A percentile compares a stretch with the other conserved stretches of the same genome.
phyloP scores from a whole-genome alignment of 2,329 filamentous ascomycete species.

The Botrytis tulipae region DNA sequence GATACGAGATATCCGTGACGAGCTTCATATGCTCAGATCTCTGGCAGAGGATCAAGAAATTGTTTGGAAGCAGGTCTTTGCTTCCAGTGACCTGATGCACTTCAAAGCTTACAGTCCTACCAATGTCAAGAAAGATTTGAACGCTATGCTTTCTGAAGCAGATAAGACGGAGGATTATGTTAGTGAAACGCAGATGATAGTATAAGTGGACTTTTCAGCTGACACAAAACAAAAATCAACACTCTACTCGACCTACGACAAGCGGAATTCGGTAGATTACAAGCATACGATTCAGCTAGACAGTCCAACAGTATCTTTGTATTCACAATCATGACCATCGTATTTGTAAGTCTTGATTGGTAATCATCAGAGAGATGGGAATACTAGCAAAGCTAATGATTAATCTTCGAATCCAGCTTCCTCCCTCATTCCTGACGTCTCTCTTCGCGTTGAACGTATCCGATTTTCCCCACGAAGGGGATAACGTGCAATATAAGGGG shows the following conservation, averaged over 20 bases:
- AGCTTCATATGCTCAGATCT: slow-evolving; percentile 48
- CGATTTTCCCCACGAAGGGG: neutral
- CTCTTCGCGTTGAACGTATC: neutral
- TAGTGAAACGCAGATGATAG: slow-evolving; percentile 64
- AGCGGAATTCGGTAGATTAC: slow-evolving; percentile 34
- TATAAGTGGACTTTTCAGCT: slow-evolving; percentile 49
- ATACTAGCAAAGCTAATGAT: neutral
- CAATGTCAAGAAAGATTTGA: slow-evolving; percentile 31
- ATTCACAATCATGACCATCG: slow-evolving; percentile 39
- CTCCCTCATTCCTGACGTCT: neutral
- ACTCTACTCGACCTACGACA: slow-evolving; percentile 52
- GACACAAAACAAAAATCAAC: slow-evolving; percentile 48
- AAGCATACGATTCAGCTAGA: slow-evolving; percentile 31
- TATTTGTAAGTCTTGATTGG: slow-evolving; percentile 26
- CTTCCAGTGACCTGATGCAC: slow-evolving; percentile 25
- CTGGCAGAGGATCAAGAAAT: slow-evolving; percentile 40
- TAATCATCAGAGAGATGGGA: too few species aligned
- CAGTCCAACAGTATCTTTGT: slow-evolving; percentile 39
- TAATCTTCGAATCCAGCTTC: neutral
- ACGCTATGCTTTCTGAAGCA: slow-evolving; percentile 27
- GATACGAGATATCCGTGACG: slow-evolving; percentile 48
- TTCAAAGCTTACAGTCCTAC: slow-evolving; percentile 29
- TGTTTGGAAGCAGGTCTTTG: slow-evolving; percentile 32
- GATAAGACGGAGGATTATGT: slow-evolving; percentile 32
- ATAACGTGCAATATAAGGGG: neutral